phyloP scores from a whole-genome alignment of 164 flowering plant genomes.

The Magnolia officinalis region DNA sequence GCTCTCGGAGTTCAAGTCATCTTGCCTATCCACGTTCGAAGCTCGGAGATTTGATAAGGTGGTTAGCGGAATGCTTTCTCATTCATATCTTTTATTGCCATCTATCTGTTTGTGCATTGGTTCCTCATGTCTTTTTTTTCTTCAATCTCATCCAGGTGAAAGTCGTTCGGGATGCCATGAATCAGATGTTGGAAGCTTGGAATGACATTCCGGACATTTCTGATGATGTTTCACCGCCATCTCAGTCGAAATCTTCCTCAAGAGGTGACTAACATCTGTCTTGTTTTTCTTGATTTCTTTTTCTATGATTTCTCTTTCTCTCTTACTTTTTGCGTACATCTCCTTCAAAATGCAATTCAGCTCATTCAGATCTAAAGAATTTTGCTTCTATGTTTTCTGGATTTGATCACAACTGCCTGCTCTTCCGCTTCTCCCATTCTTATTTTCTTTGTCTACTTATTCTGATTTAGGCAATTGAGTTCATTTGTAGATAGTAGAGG shows the following conservation, averaged over 20 bases:
- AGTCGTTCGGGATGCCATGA: constrained; percentile 17
- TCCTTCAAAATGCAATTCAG: not conserved
- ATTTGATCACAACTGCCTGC: not conserved
- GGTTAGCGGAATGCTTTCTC: not conserved
- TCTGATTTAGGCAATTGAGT: not conserved
- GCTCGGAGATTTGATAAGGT: constrained; percentile 80
- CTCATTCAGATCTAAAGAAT: not conserved
- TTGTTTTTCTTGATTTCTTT: not conserved
- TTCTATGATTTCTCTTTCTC: not conserved
- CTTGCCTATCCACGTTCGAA: constrained; percentile 57
- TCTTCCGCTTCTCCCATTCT: not conserved
- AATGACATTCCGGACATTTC: constrained; percentile 11
- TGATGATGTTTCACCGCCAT: constrained; percentile 33
- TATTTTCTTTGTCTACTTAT: not conserved
- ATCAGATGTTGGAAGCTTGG: constrained; percentile 17
- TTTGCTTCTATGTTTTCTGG: not conserved
- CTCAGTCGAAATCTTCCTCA: constrained; percentile 49
- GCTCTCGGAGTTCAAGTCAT: constrained; percentile 46
- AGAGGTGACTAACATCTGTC: constrained; percentile 42
- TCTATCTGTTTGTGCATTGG: not conserved
- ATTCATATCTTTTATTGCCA: not conserved
- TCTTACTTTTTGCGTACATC: not conserved
- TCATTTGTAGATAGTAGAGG: not conserved
- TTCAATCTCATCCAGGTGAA: constrained; percentile 10
- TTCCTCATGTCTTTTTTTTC: not conserved